Conservation (phyloP, 805 yeast species). For the Schizosaccharomyces japonicus region DNA sequence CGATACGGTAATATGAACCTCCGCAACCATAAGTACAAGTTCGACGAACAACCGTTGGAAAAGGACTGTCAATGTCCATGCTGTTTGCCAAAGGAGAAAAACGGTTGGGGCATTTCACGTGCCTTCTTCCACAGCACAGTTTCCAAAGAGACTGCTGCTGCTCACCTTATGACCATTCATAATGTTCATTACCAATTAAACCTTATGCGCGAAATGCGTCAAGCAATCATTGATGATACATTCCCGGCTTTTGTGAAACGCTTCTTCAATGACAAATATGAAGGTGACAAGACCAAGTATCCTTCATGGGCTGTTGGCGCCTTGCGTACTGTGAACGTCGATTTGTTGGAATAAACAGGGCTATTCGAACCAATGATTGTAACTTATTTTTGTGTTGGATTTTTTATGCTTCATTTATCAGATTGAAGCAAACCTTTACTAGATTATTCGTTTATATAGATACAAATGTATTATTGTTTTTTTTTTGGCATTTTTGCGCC, state of each 20-base stretch:
- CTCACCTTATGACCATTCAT: conserved; percentile 22
- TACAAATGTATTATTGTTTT: too few relatives aligned
- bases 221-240: conserved; percentile 19
- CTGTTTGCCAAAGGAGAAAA: conserved; percentile 16
- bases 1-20: conserved; percentile 18
- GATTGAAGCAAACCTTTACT: too few relatives aligned
- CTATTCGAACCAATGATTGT: too few relatives aligned
- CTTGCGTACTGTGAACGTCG: conserved; percentile 17
- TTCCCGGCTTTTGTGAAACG: conserved; percentile 18
- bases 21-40: conserved; percentile 16
- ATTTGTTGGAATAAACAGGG: conserved; percentile 10
- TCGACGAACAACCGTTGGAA: conserved; percentile 19
- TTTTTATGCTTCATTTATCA: too few relatives aligned
- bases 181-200: conserved; percentile 22
- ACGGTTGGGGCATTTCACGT: conserved; percentile 19
- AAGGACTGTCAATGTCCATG: conserved; percentile 21
- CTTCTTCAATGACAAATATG: conserved; percentile 17
- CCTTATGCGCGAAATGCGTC: conserved; percentile 20
- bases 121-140: conserved; percentile 19
- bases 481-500: too few relatives aligned
- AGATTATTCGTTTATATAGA: too few relatives aligned
- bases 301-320: conserved; percentile 25
- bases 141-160: conserved; percentile 22
- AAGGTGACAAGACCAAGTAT: conserved; percentile 15
- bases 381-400: too few relatives aligned